Evolutionary conservation across 192 early-diverging fungal species (phyloP), one percentile per base, ranked within the genome.

Genomic region (Podila clonocystis): DNA sequence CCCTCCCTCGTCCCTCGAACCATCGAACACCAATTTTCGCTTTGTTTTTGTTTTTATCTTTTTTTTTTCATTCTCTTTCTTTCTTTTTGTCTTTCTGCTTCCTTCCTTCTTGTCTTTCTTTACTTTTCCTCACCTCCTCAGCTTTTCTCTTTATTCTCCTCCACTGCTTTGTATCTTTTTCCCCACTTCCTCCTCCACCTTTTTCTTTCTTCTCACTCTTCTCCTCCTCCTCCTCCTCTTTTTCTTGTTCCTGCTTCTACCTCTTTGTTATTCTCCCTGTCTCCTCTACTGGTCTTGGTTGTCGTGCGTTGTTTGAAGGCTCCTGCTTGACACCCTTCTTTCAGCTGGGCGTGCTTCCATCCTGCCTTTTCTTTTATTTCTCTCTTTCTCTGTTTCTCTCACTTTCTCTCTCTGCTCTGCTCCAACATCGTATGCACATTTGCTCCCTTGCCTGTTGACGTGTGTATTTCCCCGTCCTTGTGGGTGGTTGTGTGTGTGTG

Each of bases 401-500:
- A 9, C 15, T 13, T 4, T 11, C 41, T 41, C 2, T 58, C 57
- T 41, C 36, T 26, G 49, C 50, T 58, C n/a, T 68, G 26, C 31
- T 12, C 65, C 19, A 55, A 15, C 36, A 36, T 12, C 62, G 31
- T 24, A 19, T 22, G 11, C 62, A 38, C 33, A 49, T 24, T 68
- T 65, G 45, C 45, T 58, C 38, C 29, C n/a, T n/a, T 20, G 52
- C 17, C 9, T 9, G 52, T 26, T 68, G 41, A 45, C 41, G 41
- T 45, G 41, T 45, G 41, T 9, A 5, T 45, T 45, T 45, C 7
- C 55, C 36, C 30, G 36, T 66, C 49, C 24, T 45, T 41, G 38
- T 70, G 45, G 24, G 58, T 62, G 41, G 19, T 45, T 50, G 48
- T 48, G 68, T 70, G 59, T 30, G 24, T 20, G 58, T 17, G 52